These are phyloP conservation scores for Rhizophagus clarus DNA, from an alignment of 192 early-diverging fungal species.

Conservation along the genomic window DNA sequence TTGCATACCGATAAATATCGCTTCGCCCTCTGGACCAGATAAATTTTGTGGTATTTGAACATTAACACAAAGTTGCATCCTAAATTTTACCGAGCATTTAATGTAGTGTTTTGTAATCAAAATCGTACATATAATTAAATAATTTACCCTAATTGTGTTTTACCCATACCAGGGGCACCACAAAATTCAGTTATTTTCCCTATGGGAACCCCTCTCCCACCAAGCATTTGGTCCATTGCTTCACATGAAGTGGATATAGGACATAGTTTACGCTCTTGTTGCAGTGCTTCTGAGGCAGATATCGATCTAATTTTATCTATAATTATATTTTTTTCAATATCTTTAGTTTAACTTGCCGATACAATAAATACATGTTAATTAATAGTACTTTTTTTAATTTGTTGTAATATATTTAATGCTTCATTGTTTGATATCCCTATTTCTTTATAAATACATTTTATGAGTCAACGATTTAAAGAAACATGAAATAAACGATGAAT, in stretches of 20 bases:
- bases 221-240: slow-evolving; percentile 45
- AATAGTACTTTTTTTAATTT: slow-evolving; percentile 1
- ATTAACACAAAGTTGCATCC: slow-evolving; percentile 32
- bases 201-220: slow-evolving; percentile 43
- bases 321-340: background rate
- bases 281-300: slow-evolving; percentile 41
- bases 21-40: slow-evolving; percentile 25
- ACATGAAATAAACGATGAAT: too few species aligned
- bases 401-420: slow-evolving; percentile 28
- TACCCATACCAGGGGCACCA: slow-evolving; percentile 53
- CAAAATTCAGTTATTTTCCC: slow-evolving; percentile 52
- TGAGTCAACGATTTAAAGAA: background rate
- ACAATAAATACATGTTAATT: background rate
- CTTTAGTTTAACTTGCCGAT: background rate
- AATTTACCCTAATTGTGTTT: slow-evolving; percentile 53
- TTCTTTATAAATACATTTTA: slow-evolving; percentile 25
- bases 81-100: background rate
- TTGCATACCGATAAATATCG: slow-evolving; percentile 27
- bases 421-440: slow-evolving; percentile 30
- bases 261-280: slow-evolving; percentile 32
- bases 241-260: slow-evolving; percentile 40
- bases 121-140: background rate
- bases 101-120: background rate
- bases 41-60: slow-evolving; percentile 31
- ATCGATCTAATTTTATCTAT: slow-evolving; percentile 34